Conservation (phyloP, 768 basidiomycete species). For the Panellus pusillus region DNA sequence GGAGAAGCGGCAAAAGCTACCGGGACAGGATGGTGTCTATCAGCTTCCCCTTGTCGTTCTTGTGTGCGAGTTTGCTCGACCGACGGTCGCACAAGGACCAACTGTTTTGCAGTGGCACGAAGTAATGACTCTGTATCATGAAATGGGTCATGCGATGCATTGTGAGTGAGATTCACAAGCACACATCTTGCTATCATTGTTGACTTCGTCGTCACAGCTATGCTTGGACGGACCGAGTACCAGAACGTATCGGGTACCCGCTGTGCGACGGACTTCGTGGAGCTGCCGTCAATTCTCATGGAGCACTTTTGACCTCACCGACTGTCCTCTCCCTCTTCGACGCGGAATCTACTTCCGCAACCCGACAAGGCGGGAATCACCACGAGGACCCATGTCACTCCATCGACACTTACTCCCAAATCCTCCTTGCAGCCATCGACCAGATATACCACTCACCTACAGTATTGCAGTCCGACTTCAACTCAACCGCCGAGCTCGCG, state of each 20-base stretch:
- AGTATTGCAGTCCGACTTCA: constrained; percentile 55
- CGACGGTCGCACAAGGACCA: constrained; percentile 59
- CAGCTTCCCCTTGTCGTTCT: constrained; percentile 93
- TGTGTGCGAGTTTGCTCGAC: constrained; percentile 80
- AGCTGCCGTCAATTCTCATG: constrained; percentile 97
- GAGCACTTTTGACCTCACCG: constrained; percentile 92
- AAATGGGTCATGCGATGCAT: constrained; percentile 99
- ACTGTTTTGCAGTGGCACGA: constrained; percentile 89
- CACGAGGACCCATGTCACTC: constrained; percentile 75
- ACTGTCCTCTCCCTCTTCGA: constrained; percentile 80
- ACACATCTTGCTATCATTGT: constrained; percentile 1
- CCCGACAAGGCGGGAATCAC: constrained; percentile 57
- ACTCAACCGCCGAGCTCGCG: constrained; percentile 69
- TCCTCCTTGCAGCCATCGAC: constrained; percentile 85
- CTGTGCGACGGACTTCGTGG: constrained; percentile 97
- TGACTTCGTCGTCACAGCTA: constrained; percentile 55
- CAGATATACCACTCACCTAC: constrained; percentile 84
- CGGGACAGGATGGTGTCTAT: constrained; percentile 66
- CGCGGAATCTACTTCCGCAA: constrained; percentile 43
- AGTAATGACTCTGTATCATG: constrained; percentile 92
- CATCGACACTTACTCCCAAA: constrained; percentile 90
- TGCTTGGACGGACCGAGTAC: constrained; percentile 96
- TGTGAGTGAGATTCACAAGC: constrained; percentile 58
- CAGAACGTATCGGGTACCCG: constrained; percentile 98
- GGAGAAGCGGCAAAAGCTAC: constrained; percentile 56